Percentiles rank a stretch among this genome's conserved stretches.
Conservation (phyloP, 768 basidiomycete species). For the Cubamyces lactineus region DNA sequence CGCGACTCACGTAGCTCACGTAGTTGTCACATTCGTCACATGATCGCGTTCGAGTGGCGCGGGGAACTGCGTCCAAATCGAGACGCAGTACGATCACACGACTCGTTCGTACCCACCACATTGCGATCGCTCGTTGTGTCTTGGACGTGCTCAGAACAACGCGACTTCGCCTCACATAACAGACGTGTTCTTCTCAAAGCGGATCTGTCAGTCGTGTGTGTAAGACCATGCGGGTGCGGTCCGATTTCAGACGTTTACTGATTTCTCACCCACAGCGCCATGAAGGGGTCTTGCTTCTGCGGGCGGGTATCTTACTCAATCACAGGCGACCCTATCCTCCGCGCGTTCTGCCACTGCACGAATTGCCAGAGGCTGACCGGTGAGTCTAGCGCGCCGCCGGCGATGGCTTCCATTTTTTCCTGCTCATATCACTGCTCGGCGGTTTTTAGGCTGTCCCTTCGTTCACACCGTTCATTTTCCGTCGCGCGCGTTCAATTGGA, state of each 20-base stretch:
- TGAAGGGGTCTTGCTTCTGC: slow-evolving; percentile 61
- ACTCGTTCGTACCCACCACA: too few species aligned
- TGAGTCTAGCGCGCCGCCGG: slow-evolving; percentile 26
- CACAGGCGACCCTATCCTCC: slow-evolving; percentile 50
- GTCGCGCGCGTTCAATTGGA: slow-evolving; percentile 57
- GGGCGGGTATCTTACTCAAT: slow-evolving; percentile 52
- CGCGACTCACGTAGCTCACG: neutral
- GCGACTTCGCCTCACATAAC: too few species aligned
- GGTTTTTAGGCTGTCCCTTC: slow-evolving; percentile 55
- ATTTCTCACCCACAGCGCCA: neutral
- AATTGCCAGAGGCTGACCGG: slow-evolving; percentile 66
- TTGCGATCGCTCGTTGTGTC: too few species aligned
- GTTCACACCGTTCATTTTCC: slow-evolving; percentile 64
- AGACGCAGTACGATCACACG: too few species aligned
- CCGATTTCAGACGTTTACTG: neutral
- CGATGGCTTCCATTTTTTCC: neutral
- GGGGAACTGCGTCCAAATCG: too few species aligned
- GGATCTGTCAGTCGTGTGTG: too few species aligned
- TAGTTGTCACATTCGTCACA: neutral
- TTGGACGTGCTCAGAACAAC: too few species aligned
- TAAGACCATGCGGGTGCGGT: too few species aligned
- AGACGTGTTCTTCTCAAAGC: too few species aligned
- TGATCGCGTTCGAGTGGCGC: neutral
- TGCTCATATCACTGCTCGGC: neutral
- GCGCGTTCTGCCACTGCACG: slow-evolving; percentile 73